These are phyloP conservation scores for Penicillium mononematosum DNA, from an alignment of 495 filamentous ascomycete genomes.

Conservation along the genomic window DNA sequence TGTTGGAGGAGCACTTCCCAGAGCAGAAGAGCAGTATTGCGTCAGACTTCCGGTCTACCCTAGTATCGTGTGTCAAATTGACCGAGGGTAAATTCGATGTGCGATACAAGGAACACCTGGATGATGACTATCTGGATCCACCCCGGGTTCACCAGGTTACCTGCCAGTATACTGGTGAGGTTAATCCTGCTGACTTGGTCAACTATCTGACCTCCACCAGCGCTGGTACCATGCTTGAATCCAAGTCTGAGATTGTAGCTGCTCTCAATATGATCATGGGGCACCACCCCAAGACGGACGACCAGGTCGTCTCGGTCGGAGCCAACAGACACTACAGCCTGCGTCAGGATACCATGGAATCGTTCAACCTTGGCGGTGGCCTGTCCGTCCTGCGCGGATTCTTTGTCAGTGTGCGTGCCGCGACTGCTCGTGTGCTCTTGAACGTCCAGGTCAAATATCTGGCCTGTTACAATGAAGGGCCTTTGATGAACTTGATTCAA, in stretches of 20 bases:
- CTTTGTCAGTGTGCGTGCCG: conserved; percentile 64
- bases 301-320: conserved; percentile 33
- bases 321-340: conserved; percentile 45
- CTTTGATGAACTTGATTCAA: conserved; percentile 28
- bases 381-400: conserved; percentile 60
- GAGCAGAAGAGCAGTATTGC: conserved; percentile 40
- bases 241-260: conserved; percentile 44
- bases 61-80: conserved; percentile 45
- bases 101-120: conserved; percentile 39
- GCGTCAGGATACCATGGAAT: conserved; percentile 25
- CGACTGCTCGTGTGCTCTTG: conserved; percentile 61
- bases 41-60: conserved; percentile 57
- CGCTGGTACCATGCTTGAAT: conserved; percentile 37
- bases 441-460: conserved; percentile 56
- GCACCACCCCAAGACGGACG: conserved; percentile 38
- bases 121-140: conserved; percentile 40
- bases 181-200: conserved; percentile 51
- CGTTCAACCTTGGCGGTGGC: conserved; percentile 35
- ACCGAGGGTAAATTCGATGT: conserved; percentile 34
- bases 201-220: conserved; percentile 53
- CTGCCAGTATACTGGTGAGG: conserved; percentile 39
- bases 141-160: conserved; percentile 47
- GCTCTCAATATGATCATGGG: conserved; percentile 55
- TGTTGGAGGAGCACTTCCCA: conserved; percentile 44
- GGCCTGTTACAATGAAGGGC: conserved; percentile 40